Evolutionary conservation across 352 stramenopile genomes (phyloP).

Genomic region (Phytophthora niederhauseri): DNA sequence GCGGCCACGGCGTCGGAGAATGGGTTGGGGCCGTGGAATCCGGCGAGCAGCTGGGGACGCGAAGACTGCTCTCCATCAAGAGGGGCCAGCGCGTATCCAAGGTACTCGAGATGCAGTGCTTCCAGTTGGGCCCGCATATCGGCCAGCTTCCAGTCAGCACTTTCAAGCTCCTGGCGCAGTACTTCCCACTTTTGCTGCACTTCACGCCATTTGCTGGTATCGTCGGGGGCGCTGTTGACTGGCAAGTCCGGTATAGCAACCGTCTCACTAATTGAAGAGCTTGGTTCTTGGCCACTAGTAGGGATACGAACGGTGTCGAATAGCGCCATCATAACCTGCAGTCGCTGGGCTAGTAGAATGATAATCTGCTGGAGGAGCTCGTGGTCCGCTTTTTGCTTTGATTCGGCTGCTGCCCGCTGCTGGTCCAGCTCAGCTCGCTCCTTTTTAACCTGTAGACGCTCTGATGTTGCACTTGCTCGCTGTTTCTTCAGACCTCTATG

Average conservation of each 20-base stretch:
- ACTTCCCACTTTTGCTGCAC: conserved; percentile 55
- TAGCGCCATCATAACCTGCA: conserved; percentile 54
- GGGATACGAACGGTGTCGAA: conserved; percentile 41
- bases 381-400: conserved; percentile 47
- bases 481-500: conserved; percentile 56
- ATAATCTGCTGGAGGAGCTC: conserved; percentile 54
- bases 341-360: conserved; percentile 42
- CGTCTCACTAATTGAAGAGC: neutral
- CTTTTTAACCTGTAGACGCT: conserved; percentile 41
- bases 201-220: conserved; percentile 46
- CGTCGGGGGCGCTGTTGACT: conserved; percentile 10
- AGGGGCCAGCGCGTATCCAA: conserved; percentile 6
- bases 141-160: conserved; percentile 68
- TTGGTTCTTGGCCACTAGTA: neutral
- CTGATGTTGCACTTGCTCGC: conserved; percentile 35
- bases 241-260: neutral
- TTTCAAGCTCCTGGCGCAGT: conserved; percentile 51
- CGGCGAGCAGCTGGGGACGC: neutral
- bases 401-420: conserved; percentile 12
- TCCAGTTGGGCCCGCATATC: conserved; percentile 65
- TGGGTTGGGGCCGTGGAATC: conserved; percentile 43
- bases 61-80: conserved; percentile 13
- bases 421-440: conserved; percentile 29
- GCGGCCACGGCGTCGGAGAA: conserved; percentile 78
- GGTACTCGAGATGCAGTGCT: conserved; percentile 49